Conservation (phyloP, 140 eudicot genomes). For the Ambrosia hybrid region DNA sequence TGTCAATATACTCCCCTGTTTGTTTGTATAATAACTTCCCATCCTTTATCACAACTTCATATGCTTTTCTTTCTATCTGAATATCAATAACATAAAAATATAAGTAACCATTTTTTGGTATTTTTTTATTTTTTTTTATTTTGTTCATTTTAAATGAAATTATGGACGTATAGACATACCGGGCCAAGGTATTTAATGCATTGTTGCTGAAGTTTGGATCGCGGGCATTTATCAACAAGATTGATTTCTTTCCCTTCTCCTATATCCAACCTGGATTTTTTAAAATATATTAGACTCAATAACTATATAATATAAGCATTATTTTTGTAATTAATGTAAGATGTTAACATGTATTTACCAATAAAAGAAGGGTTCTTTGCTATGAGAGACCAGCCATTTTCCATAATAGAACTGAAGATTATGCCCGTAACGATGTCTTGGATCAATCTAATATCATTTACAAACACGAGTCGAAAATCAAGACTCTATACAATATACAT, state of each 20-base stretch:
- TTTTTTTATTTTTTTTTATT: neutral
- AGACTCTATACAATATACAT: neutral
- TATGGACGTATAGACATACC: slow-evolving; percentile 35
- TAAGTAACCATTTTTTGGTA: slow-evolving; percentile 20
- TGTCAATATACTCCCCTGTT: slow-evolving; percentile 62
- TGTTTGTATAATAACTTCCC: slow-evolving; percentile 70
- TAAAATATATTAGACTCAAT: slow-evolving; percentile 12
- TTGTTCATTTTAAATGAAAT: neutral
- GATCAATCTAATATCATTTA: slow-evolving; percentile 72
- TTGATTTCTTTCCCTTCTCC: slow-evolving; percentile 95
- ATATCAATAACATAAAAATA: slow-evolving; percentile 11
- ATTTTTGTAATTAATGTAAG: neutral
- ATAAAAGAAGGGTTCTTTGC: slow-evolving; percentile 96
- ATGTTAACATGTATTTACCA: slow-evolving; percentile 53
- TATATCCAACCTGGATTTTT: slow-evolving; percentile 73
- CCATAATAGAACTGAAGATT: slow-evolving; percentile 88
- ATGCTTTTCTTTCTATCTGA: slow-evolving; percentile 79
- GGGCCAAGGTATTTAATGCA: slow-evolving; percentile 99
- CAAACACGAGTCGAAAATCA: neutral
- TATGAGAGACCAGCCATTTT: slow-evolving; percentile 80
- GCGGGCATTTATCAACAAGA: slow-evolving; percentile 74
- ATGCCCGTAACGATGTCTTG: slow-evolving; percentile 98
- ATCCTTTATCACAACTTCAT: slow-evolving; percentile 69
- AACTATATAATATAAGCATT: slow-evolving; percentile 7
- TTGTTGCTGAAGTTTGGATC: slow-evolving; percentile 87